Conservation (phyloP, 2,329 filamentous ascomycete species). For the Eutypella sp. region DNA sequence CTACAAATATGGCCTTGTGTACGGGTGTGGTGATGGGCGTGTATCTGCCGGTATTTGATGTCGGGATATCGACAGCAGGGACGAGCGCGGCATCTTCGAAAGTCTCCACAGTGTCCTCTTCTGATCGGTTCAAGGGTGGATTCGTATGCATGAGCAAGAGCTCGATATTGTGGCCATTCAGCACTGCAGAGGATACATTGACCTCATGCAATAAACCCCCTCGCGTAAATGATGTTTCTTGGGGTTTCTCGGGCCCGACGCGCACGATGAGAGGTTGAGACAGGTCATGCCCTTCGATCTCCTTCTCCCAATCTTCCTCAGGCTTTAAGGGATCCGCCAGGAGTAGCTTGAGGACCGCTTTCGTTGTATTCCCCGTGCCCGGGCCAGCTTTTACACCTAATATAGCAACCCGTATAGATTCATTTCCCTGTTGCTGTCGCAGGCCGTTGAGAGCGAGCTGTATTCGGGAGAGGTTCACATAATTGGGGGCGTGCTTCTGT, state of each 20-base stretch:
- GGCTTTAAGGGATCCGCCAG: conserved; percentile 64
- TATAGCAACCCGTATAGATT: conserved; percentile 55
- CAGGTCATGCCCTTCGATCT: conserved; percentile 48
- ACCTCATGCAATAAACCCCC: conserved; percentile 52
- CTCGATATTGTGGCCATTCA: conserved; percentile 61
- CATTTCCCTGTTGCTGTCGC: conserved; percentile 49
- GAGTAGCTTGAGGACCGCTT: conserved; percentile 62
- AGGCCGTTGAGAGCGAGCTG: conserved; percentile 66
- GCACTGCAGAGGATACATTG: conserved; percentile 55
- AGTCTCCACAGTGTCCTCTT: conserved; percentile 33
- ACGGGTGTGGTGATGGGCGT: conserved; percentile 74
- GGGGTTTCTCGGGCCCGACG: conserved; percentile 34
- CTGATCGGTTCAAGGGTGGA: conserved; percentile 40
- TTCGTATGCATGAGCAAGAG: conserved; percentile 52
- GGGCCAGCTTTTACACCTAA: conserved; percentile 40
- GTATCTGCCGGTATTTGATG: conserved; percentile 57
- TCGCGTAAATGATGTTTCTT: conserved; percentile 32
- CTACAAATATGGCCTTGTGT: conserved; percentile 73
- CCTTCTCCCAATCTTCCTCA: conserved; percentile 62
- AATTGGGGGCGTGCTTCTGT: conserved; percentile 53
- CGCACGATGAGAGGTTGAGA: conserved; percentile 59
- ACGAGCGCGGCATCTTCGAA: conserved; percentile 67
- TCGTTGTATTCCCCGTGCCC: conserved; percentile 45
- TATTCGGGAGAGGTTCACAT: conserved; percentile 64
- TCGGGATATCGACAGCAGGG: conserved; percentile 66